A percentile compares a stretch with the other conserved stretches of the same genome.
phyloP scores from a whole-genome alignment of 805 yeast genomes.

The Kazachstania viticola region DNA sequence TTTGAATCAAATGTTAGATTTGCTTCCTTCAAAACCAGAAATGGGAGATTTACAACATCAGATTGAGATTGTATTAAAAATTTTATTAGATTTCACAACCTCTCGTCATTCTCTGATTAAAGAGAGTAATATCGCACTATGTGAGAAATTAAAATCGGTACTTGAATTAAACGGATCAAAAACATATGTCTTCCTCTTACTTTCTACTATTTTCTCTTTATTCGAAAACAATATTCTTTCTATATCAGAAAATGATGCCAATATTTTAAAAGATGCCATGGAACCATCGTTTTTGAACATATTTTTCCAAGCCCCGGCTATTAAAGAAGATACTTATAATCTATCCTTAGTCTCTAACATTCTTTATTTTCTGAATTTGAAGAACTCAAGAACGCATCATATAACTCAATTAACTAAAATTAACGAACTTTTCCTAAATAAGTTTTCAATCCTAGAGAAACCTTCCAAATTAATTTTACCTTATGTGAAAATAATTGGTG shows the following conservation, averaged over 20 bases:
- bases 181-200: conserved; percentile 19
- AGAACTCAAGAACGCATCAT: conserved; percentile 28
- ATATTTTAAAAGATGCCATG: conserved; percentile 9
- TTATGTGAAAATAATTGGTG: conserved; percentile 38
- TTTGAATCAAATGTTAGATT: conserved; percentile 39
- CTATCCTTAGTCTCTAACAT: conserved; percentile 23
- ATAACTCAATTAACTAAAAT: conserved; percentile 33
- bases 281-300: conserved; percentile 12
- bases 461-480: conserved; percentile 28
- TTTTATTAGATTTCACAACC: conserved; percentile 25
- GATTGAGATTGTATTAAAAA: conserved; percentile 27
- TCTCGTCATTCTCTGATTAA: conserved; percentile 21
- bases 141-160: conserved; percentile 9
- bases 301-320: conserved; percentile 4
- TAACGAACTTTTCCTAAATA: conserved; percentile 27
- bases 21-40: conserved; percentile 35
- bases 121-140: conserved; percentile 18
- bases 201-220: conserved; percentile 19
- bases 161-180: conserved; percentile 3
- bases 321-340: conserved; percentile 17
- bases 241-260: conserved; percentile 9
- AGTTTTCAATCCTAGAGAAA: conserved; percentile 7
- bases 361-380: conserved; percentile 26
- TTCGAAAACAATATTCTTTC: conserved; percentile 14
- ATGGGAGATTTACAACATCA: conserved; percentile 18